Evolutionary conservation across 164 flowering plant species (phyloP).

Genomic region (Aristolochia californica): DNA sequence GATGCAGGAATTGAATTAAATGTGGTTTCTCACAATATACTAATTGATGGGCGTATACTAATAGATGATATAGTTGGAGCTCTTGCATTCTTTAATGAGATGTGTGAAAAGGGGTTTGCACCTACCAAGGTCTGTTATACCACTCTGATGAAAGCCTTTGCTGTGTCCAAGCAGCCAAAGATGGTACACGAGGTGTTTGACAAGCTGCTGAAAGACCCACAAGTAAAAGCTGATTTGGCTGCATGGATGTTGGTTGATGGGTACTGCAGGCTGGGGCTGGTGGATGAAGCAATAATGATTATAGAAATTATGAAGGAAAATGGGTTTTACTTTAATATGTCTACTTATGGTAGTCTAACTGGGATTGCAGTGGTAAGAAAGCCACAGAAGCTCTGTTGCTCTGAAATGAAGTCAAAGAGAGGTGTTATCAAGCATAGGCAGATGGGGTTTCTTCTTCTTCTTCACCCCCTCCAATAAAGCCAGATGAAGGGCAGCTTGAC

Average conservation of each 20-base stretch:
- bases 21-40: slow-evolving; percentile 82
- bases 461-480: slow-evolving; percentile 42
- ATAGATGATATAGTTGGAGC: slow-evolving; percentile 85
- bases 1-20: slow-evolving; percentile 57
- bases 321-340: slow-evolving; percentile 60
- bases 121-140: slow-evolving; percentile 95
- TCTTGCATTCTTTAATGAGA: slow-evolving; percentile 73
- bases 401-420: slow-evolving; percentile 88
- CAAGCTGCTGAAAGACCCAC: slow-evolving; percentile 72
- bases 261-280: slow-evolving; percentile 58
- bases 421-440: slow-evolving; percentile 26
- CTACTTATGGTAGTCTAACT: slow-evolving; percentile 89
- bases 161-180: slow-evolving; percentile 73
- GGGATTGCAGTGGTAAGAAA: slow-evolving; percentile 76
- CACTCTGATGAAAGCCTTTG: slow-evolving; percentile 93
- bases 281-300: slow-evolving; percentile 68
- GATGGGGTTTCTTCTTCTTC: slow-evolving; percentile 17
- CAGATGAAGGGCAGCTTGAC: slow-evolving; percentile 82
- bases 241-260: slow-evolving; percentile 98
- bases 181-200: slow-evolving; percentile 71
- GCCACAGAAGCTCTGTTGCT: slow-evolving; percentile 86
- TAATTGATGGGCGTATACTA: slow-evolving; percentile 80
- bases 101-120: slow-evolving; percentile 67
- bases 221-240: slow-evolving; percentile 68
- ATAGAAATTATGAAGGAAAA: slow-evolving; percentile 58